Evolutionary conservation across 768 basidiomycete genomes (phyloP).

Genomic region (Hemileccinum impolitum): DNA sequence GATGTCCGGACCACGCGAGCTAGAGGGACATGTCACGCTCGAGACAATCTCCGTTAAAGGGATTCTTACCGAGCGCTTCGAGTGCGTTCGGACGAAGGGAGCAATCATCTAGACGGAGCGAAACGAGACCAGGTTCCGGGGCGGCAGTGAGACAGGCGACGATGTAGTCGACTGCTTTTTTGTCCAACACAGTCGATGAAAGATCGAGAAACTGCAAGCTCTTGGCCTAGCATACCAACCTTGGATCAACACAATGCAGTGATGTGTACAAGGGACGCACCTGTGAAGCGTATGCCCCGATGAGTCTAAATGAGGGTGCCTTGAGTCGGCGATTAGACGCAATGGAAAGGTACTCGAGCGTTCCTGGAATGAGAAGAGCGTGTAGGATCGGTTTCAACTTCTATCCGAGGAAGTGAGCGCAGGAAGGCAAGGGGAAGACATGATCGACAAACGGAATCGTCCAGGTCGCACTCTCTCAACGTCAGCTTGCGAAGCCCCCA

Average conservation of each 20-base stretch:
- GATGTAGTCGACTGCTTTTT: conserved; percentile 79
- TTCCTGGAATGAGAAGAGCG: conserved; percentile 78
- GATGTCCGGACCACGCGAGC: conserved; percentile 83
- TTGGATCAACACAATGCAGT: not conserved
- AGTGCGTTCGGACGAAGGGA: conserved; percentile 66
- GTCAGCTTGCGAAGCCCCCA: conserved; percentile 89
- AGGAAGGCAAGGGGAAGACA: not conserved
- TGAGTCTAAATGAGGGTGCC: conserved; percentile 65
- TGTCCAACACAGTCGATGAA: conserved; percentile 82
- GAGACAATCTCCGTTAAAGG: not conserved
- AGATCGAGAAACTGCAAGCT: conserved; percentile 85
- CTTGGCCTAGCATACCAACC: conserved; percentile 50
- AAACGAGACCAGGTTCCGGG: conserved; percentile 51
- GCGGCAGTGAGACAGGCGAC: conserved; percentile 56
- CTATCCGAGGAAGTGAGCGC: conserved; percentile 34
- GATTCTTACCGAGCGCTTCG: conserved; percentile 71
- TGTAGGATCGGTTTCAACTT: conserved; percentile 88
- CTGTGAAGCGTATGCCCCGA: conserved; percentile 79
- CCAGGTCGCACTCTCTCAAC: conserved; percentile 83
- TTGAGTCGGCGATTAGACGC: conserved; percentile 86
- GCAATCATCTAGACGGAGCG: conserved; percentile 88
- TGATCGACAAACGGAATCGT: conserved; percentile 59
- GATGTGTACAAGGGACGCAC: conserved; percentile 33
- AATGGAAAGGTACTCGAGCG: conserved; percentile 78
- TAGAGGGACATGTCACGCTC: conserved; percentile 23